These are phyloP conservation scores for Epichloe uncinata DNA, from an alignment of 2,329 filamentous ascomycete species.

Conservation along the genomic window DNA sequence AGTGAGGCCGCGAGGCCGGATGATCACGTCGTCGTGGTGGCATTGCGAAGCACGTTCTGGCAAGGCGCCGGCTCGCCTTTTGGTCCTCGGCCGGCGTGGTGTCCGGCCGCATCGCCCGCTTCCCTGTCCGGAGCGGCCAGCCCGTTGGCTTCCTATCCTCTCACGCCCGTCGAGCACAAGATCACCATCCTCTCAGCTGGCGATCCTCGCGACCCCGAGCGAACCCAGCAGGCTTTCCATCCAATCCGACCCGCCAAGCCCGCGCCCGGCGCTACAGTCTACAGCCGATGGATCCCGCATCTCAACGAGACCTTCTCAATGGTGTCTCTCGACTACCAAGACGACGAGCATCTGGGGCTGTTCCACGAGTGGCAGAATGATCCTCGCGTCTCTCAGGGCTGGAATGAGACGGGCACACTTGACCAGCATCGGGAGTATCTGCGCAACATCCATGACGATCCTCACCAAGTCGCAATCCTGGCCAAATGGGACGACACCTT, in stretches of 20 bases:
- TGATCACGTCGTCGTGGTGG: constrained; percentile 24
- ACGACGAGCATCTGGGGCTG: constrained; percentile 47
- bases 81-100: constrained; percentile 50
- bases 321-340: constrained; percentile 49
- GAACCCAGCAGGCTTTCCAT: constrained; percentile 46
- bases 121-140: constrained; percentile 20
- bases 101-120: constrained; percentile 29
- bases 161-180: constrained; percentile 34
- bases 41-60: constrained; percentile 49
- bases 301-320: constrained; percentile 62
- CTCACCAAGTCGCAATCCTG: constrained; percentile 53
- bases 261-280: constrained; percentile 49
- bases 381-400: constrained; percentile 60
- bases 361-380: constrained; percentile 75
- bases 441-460: constrained; percentile 44
- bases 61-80: constrained; percentile 56
- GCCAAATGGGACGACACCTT: constrained; percentile 54
- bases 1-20: constrained; percentile 11
- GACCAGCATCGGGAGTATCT: constrained; percentile 45
- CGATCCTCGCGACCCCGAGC: constrained; percentile 26
- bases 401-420: constrained; percentile 62
- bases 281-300: constrained; percentile 64
- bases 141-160: constrained; percentile 32
- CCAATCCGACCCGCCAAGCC: constrained; percentile 58
- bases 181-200: constrained; percentile 25